A percentile compares a stretch with the other conserved stretches of the same genome.
These are phyloP conservation scores for Clitoria ternatea DNA, from an alignment of 306 rosid genomes.

Conservation along the genomic window DNA sequence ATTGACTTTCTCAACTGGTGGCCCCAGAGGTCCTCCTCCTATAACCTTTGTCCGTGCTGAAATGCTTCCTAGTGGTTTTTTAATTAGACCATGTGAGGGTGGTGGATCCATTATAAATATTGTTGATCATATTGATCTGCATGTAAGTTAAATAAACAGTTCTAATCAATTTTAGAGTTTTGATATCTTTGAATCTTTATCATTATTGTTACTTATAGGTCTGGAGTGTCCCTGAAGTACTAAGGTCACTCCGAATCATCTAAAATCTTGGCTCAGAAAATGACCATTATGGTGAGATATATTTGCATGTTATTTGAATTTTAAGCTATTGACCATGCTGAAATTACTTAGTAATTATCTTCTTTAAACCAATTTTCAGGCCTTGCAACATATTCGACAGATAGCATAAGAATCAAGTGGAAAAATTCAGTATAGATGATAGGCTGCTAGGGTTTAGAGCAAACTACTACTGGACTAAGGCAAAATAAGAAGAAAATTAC, in stretches of 20 bases:
- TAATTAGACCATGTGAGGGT: conserved; percentile 92
- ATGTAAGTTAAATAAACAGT: conserved; percentile 46
- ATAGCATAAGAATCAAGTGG: conserved; percentile 91
- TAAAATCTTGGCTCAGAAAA: conserved; percentile 88
- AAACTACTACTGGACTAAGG: no score
- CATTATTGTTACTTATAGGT: conserved; percentile 36
- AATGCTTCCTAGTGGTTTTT: conserved; percentile 92
- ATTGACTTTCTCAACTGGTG: conserved; percentile 75
- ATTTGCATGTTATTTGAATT: neutral
- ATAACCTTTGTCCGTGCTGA: conserved; percentile 81
- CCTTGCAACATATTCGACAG: conserved; percentile 81
- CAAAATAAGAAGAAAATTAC: no score
- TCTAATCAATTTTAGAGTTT: neutral
- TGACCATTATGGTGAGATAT: conserved; percentile 72
- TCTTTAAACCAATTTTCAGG: no score
- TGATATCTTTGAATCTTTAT: no score
- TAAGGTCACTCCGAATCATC: conserved; percentile 90
- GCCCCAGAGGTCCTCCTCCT: conserved; percentile 77
- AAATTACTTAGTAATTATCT: no score
- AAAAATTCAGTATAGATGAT: conserved; percentile 80
- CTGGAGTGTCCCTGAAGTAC: conserved; percentile 97
- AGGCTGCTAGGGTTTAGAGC: no score
- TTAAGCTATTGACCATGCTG: neutral
- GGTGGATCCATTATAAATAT: conserved; percentile 95
- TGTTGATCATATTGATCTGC: conserved; percentile 88